Base-by-base conservation (phyloP, 148 eudicot species). In the Nepenthes gracilis region DNA sequence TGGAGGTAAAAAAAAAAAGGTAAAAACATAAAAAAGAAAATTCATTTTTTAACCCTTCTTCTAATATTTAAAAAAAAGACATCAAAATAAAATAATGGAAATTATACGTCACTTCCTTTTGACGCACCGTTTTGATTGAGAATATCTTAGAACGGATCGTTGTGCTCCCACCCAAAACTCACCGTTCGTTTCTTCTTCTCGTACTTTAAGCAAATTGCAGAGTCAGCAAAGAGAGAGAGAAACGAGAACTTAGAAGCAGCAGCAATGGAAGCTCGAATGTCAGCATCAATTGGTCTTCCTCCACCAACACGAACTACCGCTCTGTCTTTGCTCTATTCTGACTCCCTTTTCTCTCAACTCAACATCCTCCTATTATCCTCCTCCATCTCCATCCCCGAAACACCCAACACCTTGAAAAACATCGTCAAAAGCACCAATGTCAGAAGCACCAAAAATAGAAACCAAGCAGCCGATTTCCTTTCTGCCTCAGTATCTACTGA, bases 401-500 rank as follows among this genome's bases (percentile, higher is more conserved):
- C 67, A 74, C 73, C 71, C 63, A 62, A 71, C 48, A 12, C 47
- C 57, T 57, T 11, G 40, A 59, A 50, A 63, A 33, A 49, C 47
- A 23, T 23, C 23, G 23, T 23, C 23, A 23, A 23, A 23, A 23
- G 23, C 23, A 23, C 23, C 23, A 23, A 23, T 23, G 23, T 23
- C 23, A 23, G 23, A 23, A 23, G 23, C 23, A 65, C 51, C 47
- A 48, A 53, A 57, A 2, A 55, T 60, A 3, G 35, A 38, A 12
- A 12, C 35, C 36, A 61, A 50, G 64, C 57, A 47, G 69, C 79
- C 63, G 67, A 67, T 47, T 90, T 87, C 66, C 72, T 83, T 52
- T 82, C 97, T 54, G 74, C 86, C 36, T 70, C 95, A 47, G 9
- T 85, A 1, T 80, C 95, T n/a, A 6, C 70, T 36, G 73, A 76